Percentiles rank a stretch among this genome's conserved stretches.
Evolutionary conservation across 1,284 basidiomycete genomes (phyloP).

Genomic region (Marasmius fiardii): DNA sequence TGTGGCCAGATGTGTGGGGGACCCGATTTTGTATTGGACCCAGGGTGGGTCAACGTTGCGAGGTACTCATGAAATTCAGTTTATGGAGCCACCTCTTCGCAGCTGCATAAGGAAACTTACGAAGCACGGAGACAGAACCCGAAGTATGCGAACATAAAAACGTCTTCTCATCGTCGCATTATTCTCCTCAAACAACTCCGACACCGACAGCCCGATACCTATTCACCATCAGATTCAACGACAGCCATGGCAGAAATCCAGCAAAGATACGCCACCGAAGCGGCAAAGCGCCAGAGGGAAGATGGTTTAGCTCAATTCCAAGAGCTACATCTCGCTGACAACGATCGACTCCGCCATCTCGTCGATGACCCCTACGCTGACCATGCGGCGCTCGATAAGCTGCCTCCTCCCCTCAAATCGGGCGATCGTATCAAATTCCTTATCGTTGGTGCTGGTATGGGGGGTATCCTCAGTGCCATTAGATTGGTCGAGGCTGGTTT

Average conservation of each 20-base stretch:
- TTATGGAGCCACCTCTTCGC: too few relatives aligned
- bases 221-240: too few relatives aligned
- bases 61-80: too few relatives aligned
- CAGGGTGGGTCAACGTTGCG: too few relatives aligned
- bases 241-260: not conserved
- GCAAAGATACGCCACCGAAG: constrained; percentile 12
- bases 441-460: constrained; percentile 15
- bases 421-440: constrained; percentile 14
- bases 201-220: too few relatives aligned
- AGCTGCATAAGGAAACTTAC: too few relatives aligned
- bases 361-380: constrained; percentile 17
- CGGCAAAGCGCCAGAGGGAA: constrained; percentile 12
- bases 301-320: constrained; percentile 13
- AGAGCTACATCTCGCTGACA: constrained; percentile 5
- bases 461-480: constrained; percentile 15
- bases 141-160: too few relatives aligned
- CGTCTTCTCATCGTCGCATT: too few relatives aligned
- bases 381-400: constrained; percentile 14
- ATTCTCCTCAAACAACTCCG: too few relatives aligned
- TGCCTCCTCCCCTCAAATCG: constrained; percentile 5
- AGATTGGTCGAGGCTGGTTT: constrained; percentile 15
- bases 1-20: too few relatives aligned
- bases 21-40: too few relatives aligned
- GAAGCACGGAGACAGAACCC: too few relatives aligned
- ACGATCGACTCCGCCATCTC: constrained; percentile 6